phyloP scores from a whole-genome alignment of 805 yeast genomes.

The Zygoascus bituminiphila region DNA sequence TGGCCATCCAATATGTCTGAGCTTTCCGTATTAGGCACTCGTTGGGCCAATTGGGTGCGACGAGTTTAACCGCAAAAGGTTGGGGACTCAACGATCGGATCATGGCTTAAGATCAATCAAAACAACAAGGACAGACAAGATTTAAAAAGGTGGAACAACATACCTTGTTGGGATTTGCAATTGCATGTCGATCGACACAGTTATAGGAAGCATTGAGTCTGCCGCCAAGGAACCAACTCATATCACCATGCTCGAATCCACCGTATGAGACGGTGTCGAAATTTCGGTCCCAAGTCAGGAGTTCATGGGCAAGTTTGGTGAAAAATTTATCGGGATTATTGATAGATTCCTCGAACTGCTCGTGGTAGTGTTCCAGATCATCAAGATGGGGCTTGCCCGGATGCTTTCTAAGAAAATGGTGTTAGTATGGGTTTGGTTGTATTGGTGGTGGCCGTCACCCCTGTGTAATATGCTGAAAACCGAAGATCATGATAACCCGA shows the following conservation, averaged over 20 bases:
- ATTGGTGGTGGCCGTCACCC: no score
- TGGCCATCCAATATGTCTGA: no score
- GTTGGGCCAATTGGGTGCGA: no score
- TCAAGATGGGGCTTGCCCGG: conserved; percentile 48
- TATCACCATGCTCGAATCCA: conserved; percentile 63
- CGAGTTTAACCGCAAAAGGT: neutral
- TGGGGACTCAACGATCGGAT: neutral
- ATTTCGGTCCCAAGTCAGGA: conserved; percentile 72
- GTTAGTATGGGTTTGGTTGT: neutral
- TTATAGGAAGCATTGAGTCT: conserved; percentile 88
- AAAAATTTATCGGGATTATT: conserved; percentile 74
- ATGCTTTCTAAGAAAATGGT: conserved; percentile 31
- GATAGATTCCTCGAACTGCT: conserved; percentile 65
- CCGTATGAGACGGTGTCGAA: conserved; percentile 59
- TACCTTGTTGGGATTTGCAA: conserved; percentile 69
- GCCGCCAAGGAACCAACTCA: conserved; percentile 93
- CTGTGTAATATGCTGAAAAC: no score
- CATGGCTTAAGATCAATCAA: neutral
- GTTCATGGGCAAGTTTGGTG: conserved; percentile 64
- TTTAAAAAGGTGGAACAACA: neutral
- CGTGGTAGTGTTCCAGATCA: conserved; percentile 58
- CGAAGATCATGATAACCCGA: no score
- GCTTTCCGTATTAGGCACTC: neutral
- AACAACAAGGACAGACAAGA: neutral
- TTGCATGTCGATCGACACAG: conserved; percentile 93